phyloP scores from a whole-genome alignment of 768 basidiomycete species.

The Agaricus bisporus region DNA sequence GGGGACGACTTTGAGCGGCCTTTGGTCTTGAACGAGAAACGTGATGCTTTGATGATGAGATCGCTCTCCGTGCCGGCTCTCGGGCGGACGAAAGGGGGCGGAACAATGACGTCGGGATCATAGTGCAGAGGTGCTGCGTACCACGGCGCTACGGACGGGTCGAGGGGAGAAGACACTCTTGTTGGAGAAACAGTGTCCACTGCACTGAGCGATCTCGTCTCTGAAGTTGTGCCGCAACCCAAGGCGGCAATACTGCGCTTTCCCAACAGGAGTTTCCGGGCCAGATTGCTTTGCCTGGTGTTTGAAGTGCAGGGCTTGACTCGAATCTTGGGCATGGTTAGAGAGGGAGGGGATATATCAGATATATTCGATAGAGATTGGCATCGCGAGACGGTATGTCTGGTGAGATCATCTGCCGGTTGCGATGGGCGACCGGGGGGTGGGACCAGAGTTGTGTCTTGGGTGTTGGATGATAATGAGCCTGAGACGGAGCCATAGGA shows the following conservation, averaged over 20 bases:
- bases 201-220: not conserved
- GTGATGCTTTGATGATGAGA: constrained; percentile 16
- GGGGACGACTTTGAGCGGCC: constrained; percentile 62
- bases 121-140: constrained; percentile 7
- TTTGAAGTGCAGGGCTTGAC: constrained; percentile 37
- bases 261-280: constrained; percentile 49
- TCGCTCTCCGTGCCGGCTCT: not conserved
- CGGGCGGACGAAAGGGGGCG: not conserved
- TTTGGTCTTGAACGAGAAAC: constrained; percentile 35
- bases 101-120: not conserved
- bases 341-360: constrained; percentile 34
- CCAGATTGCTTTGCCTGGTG: constrained; percentile 38
- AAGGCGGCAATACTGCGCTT: constrained; percentile 23
- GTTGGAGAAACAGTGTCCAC: not conserved
- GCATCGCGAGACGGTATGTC: constrained; percentile 37
- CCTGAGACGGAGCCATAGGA: constrained; percentile 17
- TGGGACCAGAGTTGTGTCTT: constrained; percentile 2
- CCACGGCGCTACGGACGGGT: constrained; percentile 5
- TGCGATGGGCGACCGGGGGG: constrained; percentile 15
- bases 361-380: constrained; percentile 55
- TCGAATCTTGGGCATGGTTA: constrained; percentile 43
- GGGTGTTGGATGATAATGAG: constrained; percentile 16
- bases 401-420: not conserved
- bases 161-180: not conserved
- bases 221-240: not conserved